Evolutionary conservation across 495 filamentous ascomycete genomes (phyloP), one percentile per base, ranked within the genome.

Genomic region (Neurospora intermedia): DNA sequence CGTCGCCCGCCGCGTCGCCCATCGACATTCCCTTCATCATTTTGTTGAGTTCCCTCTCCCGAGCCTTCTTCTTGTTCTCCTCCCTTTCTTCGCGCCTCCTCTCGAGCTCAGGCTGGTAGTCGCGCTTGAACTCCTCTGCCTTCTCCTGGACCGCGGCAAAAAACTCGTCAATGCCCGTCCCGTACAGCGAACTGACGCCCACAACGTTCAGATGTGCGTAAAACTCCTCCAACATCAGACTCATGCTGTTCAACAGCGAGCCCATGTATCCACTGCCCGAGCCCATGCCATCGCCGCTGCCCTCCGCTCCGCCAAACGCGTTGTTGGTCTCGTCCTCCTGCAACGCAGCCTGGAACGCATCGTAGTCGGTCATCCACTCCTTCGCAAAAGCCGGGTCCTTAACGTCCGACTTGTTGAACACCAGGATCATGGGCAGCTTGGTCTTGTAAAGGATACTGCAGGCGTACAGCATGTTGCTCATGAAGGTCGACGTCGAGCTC

Each of bases 351-450:
- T 98, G 96, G 82, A 99, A 99, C 16, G 92, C 90, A 75, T 98
- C 95, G 77, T 96, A 98, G 79, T 99, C 94, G 20, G 94, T 97
- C 96, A 99, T 99, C 96, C 96, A 99, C 80, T 98, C 94, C 84
- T 97, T 96, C 10, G 93, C 96, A 77, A 97, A 97, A 27, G 86
- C 87, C 4, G 94, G 93, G 77, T 96, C 92, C 79, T 96, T 91
- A 7, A 96, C 92, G 79, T 99, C 96, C 0, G 94, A 97, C 85
- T 99, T 99, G 83, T 99, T 99, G 85, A 98, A 98, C 4, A 98
- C 96, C 18, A 99, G 81, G 31, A 99, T 96, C 95, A 99, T 98
- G 4, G 96, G 96, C 8, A 99, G 86, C 78, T 96, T 96, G 9
- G 94, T 98, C 84, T 98, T 98, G 87, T 99, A 99, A 2, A 99